Conservation (phyloP, 2,329 filamentous ascomycete species). For the Botrytis hyacinthi region DNA sequence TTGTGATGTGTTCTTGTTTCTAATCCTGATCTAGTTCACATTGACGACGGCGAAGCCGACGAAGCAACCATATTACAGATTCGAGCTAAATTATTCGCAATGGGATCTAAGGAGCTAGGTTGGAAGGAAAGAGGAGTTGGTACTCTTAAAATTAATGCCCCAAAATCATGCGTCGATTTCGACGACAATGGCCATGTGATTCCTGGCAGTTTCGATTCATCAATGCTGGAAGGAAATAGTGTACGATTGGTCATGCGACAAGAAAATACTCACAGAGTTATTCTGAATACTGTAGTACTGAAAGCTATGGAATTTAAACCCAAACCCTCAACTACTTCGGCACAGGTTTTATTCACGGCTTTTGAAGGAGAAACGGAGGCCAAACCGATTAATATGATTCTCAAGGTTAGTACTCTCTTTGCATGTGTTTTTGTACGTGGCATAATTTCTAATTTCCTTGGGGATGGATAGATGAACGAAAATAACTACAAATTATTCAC, state of each 20-base stretch:
- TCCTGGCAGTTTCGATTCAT: slow-evolving; percentile 55
- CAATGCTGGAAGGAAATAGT: slow-evolving; percentile 49
- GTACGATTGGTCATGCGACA: slow-evolving; percentile 85
- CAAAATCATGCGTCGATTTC: slow-evolving; percentile 54
- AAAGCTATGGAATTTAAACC: slow-evolving; percentile 78
- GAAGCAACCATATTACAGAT: slow-evolving; percentile 74
- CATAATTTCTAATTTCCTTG: slow-evolving; percentile 13
- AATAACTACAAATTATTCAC: slow-evolving; percentile 37
- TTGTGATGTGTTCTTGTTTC: background rate
- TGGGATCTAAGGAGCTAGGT: slow-evolving; percentile 57
- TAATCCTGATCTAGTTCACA: slow-evolving; percentile 44
- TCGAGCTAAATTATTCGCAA: slow-evolving; percentile 81
- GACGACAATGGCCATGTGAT: slow-evolving; percentile 52
- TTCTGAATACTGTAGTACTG: slow-evolving; percentile 80
- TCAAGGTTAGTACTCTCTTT: slow-evolving; percentile 51
- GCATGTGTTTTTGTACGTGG: slow-evolving; percentile 11
- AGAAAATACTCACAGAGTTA: slow-evolving; percentile 81
- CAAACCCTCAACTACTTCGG: slow-evolving; percentile 55
- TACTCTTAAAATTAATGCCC: slow-evolving; percentile 79
- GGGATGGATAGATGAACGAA: slow-evolving; percentile 35
- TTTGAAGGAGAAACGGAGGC: slow-evolving; percentile 56
- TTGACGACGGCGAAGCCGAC: slow-evolving; percentile 84
- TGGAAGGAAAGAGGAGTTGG: slow-evolving; percentile 92
- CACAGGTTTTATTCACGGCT: slow-evolving; percentile 64
- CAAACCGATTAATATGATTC: slow-evolving; percentile 57